phyloP scores from a whole-genome alignment of 768 basidiomycete species.

The Daedaleopsis nitida region DNA sequence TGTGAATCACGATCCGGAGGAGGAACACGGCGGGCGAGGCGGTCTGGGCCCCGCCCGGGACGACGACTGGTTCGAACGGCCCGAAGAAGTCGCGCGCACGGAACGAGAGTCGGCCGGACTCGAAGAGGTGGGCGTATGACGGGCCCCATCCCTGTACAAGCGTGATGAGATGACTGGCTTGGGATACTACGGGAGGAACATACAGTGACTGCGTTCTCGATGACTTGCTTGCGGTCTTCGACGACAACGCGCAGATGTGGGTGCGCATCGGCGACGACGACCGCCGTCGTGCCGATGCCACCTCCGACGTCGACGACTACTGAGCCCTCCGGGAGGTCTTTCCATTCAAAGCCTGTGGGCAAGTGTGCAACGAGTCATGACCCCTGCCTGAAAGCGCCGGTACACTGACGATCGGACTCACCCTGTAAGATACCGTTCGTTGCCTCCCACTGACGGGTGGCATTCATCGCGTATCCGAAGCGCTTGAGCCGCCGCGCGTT shows the following conservation, averaged over 20 bases:
- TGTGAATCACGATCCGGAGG: constrained; percentile 12
- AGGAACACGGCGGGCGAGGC: constrained; percentile 16
- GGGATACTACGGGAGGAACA: too few species aligned
- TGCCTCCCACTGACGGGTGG: constrained; percentile 65
- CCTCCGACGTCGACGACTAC: constrained; percentile 23
- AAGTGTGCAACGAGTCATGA: too few species aligned
- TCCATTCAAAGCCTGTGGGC: constrained; percentile 21
- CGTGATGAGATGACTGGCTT: too few species aligned
- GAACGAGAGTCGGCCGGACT: constrained; percentile 18
- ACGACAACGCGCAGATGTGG: constrained; percentile 20
- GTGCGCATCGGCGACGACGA: constrained; percentile 17
- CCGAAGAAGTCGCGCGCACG: constrained; percentile 16
- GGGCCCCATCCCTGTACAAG: constrained; percentile 18
- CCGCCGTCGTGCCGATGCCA: constrained; percentile 18
- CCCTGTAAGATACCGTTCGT: constrained; percentile 14
- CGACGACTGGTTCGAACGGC: constrained; percentile 37
- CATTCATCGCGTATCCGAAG: constrained; percentile 73
- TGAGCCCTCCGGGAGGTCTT: constrained; percentile 8
- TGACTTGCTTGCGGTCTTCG: constrained; percentile 19
- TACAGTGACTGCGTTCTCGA: constrained; percentile 38
- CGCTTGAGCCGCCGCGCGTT: constrained; percentile 43
- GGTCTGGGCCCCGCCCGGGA: constrained; percentile 38
- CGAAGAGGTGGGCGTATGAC: constrained; percentile 10
- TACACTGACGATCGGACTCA: constrained; percentile 30
- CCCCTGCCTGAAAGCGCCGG: too few species aligned